Evolutionary conservation across 768 basidiomycete genomes (phyloP).

Genomic region (Galerina marginata): DNA sequence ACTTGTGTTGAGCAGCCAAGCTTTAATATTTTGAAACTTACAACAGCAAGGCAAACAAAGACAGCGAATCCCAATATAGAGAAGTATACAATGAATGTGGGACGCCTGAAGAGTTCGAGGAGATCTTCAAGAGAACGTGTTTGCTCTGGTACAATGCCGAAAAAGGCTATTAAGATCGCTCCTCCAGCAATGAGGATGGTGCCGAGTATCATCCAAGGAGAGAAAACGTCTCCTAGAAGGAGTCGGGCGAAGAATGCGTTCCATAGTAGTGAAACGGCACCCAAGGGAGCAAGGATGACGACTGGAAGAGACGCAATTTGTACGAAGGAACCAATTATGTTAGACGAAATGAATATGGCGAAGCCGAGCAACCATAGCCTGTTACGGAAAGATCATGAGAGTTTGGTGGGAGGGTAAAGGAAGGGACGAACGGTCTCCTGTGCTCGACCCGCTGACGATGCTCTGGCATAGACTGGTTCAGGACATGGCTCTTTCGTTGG

Average conservation of each 20-base stretch:
- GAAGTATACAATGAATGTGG: constrained; percentile 84
- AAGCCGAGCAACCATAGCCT: constrained; percentile 91
- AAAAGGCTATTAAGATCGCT: constrained; percentile 87
- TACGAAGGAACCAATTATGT: constrained; percentile 85
- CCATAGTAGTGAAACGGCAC: constrained; percentile 91
- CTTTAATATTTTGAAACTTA: constrained; percentile 43
- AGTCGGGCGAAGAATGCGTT: constrained; percentile 91
- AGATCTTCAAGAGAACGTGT: constrained; percentile 89
- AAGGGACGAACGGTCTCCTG: constrained; percentile 70
- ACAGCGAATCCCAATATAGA: constrained; percentile 69
- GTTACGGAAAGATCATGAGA: constrained; percentile 7
- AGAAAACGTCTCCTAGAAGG: constrained; percentile 85
- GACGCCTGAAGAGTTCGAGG: constrained; percentile 73
- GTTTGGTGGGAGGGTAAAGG: neutral
- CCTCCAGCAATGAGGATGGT: constrained; percentile 88
- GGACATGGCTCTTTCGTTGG: constrained; percentile 91
- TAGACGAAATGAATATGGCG: constrained; percentile 85
- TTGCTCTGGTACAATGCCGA: constrained; percentile 89
- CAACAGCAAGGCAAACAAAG: constrained; percentile 62
- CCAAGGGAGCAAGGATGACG: constrained; percentile 92
- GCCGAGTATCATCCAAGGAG: constrained; percentile 83
- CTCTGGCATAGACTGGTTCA: constrained; percentile 76
- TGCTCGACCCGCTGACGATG: constrained; percentile 70
- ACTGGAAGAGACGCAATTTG: constrained; percentile 95
- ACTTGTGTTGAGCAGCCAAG: neutral